Evolutionary conservation across 768 basidiomycete species (phyloP), one percentile per base, ranked within the genome.

Genomic region (Pleurotus platypus): DNA sequence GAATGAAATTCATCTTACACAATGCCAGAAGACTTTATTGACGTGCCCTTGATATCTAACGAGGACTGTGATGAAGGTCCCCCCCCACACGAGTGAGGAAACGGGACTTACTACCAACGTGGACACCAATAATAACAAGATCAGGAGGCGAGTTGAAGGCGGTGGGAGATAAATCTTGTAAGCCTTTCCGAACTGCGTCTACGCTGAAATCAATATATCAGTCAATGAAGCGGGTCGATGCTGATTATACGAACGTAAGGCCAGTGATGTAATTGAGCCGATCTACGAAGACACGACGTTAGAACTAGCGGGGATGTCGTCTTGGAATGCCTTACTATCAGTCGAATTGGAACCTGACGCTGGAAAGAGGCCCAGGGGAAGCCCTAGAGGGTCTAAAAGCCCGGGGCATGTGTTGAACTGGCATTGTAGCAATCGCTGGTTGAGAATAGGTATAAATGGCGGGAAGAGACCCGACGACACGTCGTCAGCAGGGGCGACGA

Each of bases 61-160:
- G 26, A 4, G 13, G 42, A 16, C 35, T 24, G 15, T 13, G 45
- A 42, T 53, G 39, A 48, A 46, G n/a, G 40, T 13, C 22, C 15
- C 15, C 39, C 7, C 5, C 12, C 22, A 38, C 49, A 50, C 26
- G 15, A n/a, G 37, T 18, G 50, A n/a, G n/a, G 16, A 18, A 16
- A 16, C n/a, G 12, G 26, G 37, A 60, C 66, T 59, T 42, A 67
- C 68, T 61, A 37, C 69, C 69, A 24, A 68, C 62, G 56, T 75
- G 74, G 0, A 71, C 71, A 0, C 74, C 74, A 47, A 65, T 64
- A 7, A 76, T 66, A 16, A 72, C 68, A 46, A 76, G 62, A 45
- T 74, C 73, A 1, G 75, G 71, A 35, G 49, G 3, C 30, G 57
- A 45, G n/a, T 46, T 59, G 49, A 72, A 72, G 53, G 69, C 67